These are phyloP conservation scores for Cladochytrium replicatum DNA, from an alignment of 192 early-diverging fungal genomes.

Conservation along the genomic window DNA sequence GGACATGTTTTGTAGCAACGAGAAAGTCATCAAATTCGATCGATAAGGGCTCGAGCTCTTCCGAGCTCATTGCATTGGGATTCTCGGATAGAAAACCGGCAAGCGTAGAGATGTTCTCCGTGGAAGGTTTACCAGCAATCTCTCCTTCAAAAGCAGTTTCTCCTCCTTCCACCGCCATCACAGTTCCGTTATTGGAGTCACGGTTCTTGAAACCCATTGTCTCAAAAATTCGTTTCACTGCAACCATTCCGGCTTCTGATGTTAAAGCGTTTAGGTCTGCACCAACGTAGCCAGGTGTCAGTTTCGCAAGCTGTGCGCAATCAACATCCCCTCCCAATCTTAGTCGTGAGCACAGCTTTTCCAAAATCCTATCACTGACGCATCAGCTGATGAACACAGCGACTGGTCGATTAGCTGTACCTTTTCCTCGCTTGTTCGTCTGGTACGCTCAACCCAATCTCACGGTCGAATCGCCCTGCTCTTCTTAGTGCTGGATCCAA, in stretches of 20 bases:
- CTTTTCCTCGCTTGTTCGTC: conserved; percentile 78
- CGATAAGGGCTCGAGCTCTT: conserved; percentile 70
- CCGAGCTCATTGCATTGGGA: conserved; percentile 62
- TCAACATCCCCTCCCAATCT: conserved; percentile 76
- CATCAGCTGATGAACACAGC: background rate
- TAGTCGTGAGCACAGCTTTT: conserved; percentile 66
- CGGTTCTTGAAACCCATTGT: conserved; percentile 4
- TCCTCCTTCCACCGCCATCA: conserved; percentile 17
- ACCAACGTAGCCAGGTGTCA: conserved; percentile 96
- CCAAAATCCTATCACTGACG: conserved; percentile 48
- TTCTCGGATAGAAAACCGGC: conserved; percentile 60
- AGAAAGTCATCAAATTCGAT: conserved; percentile 83
- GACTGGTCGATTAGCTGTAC: conserved; percentile 25
- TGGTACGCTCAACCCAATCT: conserved; percentile 81
- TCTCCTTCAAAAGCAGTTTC: conserved; percentile 27
- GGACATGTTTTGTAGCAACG: conserved; percentile 76
- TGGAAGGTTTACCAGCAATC: background rate
- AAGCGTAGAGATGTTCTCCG: conserved; percentile 41
- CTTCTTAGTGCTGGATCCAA: conserved; percentile 72
- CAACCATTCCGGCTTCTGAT: conserved; percentile 75
- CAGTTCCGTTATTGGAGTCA: conserved; percentile 2
- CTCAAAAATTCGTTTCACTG: conserved; percentile 67
- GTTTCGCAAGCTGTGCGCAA: conserved; percentile 66
- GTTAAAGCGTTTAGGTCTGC: conserved; percentile 91
- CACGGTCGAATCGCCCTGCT: conserved; percentile 80